Conservation (phyloP, 2,329 filamentous ascomycete genomes). For the Aspergillus latus region DNA sequence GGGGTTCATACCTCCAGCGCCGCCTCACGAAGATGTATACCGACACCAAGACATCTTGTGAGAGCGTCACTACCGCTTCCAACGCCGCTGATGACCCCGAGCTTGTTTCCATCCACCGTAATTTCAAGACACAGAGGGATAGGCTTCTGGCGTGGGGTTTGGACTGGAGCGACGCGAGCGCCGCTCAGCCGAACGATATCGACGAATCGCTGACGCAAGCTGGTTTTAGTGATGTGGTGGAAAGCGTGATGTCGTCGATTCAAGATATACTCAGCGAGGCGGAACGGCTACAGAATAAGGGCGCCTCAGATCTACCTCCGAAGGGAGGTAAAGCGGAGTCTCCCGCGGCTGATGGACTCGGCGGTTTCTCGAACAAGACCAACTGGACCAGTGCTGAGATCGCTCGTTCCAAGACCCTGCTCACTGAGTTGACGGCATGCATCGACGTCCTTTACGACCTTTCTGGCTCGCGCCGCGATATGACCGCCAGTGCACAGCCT, state of each 20-base stretch:
- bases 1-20: constrained; percentile 46
- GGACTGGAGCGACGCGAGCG: constrained; percentile 64
- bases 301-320: constrained; percentile 39
- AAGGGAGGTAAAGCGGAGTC: constrained; percentile 37
- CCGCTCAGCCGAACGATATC: constrained; percentile 58
- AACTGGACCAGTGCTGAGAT: constrained; percentile 54
- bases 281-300: constrained; percentile 54
- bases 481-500: constrained; percentile 34
- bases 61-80: constrained; percentile 52
- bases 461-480: constrained; percentile 56
- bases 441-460: constrained; percentile 66
- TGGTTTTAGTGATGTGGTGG: constrained; percentile 63
- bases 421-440: constrained; percentile 60
- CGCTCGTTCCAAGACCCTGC: constrained; percentile 56
- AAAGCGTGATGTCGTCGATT: constrained; percentile 64
- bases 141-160: constrained; percentile 64
- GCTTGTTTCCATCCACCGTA: constrained; percentile 57
- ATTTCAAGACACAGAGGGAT: constrained; percentile 64
- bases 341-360: constrained; percentile 32
- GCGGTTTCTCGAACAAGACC: constrained; percentile 37
- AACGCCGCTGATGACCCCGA: constrained; percentile 54
- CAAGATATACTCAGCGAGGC: constrained; percentile 63
- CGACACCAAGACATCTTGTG: constrained; percentile 63
- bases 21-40: constrained; percentile 62
- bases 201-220: constrained; percentile 63